phyloP scores from a whole-genome alignment of 345 rosid species.

The Limnanthes douglasii region DNA sequence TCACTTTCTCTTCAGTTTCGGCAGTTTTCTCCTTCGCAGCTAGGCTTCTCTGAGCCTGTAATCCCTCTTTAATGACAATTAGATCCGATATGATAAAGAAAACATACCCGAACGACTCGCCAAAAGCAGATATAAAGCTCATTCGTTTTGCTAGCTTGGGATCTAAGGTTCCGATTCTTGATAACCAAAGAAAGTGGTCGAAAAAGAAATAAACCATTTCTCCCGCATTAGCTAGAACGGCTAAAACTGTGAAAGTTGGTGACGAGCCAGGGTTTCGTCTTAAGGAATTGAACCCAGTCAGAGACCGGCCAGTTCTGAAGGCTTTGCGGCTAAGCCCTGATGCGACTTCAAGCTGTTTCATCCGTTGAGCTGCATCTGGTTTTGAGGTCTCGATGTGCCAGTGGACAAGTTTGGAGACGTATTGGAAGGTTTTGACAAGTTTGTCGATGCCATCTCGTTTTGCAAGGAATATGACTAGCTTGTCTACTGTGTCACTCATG shows the following conservation, averaged over 20 bases:
- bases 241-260: conserved; percentile 27
- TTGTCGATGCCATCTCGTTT: conserved; percentile 97
- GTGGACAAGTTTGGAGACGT: conserved; percentile 81
- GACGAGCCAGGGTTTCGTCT: conserved; percentile 56
- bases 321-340: conserved; percentile 94
- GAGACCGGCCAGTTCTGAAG: conserved; percentile 78
- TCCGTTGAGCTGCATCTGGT: conserved; percentile 39
- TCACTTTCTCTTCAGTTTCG: conserved; percentile 19
- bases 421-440: conserved; percentile 95
- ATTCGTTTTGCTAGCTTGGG: conserved; percentile 43
- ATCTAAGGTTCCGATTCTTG: conserved; percentile 75
- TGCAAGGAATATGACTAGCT: conserved; percentile 79
- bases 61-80: conserved; percentile 38
- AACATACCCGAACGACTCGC: conserved; percentile 90
- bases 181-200: conserved; percentile 89
- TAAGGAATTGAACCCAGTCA: conserved; percentile 81
- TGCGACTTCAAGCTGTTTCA: conserved; percentile 90
- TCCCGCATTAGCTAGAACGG: conserved; percentile 73
- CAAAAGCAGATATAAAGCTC: conserved; percentile 95
- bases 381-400: conserved; percentile 44
- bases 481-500: conserved; percentile 89
- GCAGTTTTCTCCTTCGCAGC: conserved; percentile 8
- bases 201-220: conserved; percentile 96
- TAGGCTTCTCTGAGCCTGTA: conserved; percentile 30
- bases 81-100: conserved; percentile 63